Base-by-base conservation (phyloP, 2,329 filamentous ascomycete species). In the Chrysosphaeria jannelii region DNA sequence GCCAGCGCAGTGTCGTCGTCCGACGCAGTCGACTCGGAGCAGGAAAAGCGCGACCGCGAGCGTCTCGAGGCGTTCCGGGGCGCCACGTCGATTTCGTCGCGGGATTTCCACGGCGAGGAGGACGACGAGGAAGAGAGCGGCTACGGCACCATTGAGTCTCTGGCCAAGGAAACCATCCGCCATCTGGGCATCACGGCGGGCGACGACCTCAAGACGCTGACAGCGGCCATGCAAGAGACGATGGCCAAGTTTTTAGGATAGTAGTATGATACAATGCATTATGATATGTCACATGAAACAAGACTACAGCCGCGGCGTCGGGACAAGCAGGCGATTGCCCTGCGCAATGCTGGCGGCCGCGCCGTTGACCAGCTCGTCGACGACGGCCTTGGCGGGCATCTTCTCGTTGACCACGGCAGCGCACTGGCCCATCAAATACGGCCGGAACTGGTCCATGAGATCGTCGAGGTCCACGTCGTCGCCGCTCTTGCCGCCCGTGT, bases 381-480 rank as follows among this genome's bases (percentile, higher is more conserved):
- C 69, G 30, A 97, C 81, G 10, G 46, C 72, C 59, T 79, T 88
- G 30, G 85, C 85, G 19, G 58, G 51, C 64, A 88, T 88, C 55
- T 68, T 71, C 51, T 93, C 78, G 39, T 81, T 85, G 27, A 85
- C 72, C 15, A 91, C 75, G 14, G 85, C 81, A 18, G 85, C 72
- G 29, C 74, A 81, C 58, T 93, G 88, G 44, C 85, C 85, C 85
- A 97, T 97, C 35, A 91, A 49, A 54, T 64, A 89, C 9, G 79
- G 79, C 28, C 76, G 60, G 38, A 76, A 79, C 41, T 85, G 76
- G 44, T 93, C 85, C 50, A 97, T 65, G 16, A 70, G 61, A 19
- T 93, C 76, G 29, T 91, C 79, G 28, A 74, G 60, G 29, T 71
- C 58, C 22, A 34, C 31, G n/a, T 70, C 62, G 12, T 69, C 62